Base-by-base conservation (phyloP, 2,329 filamentous ascomycete genomes). In the Botrytis medusae region DNA sequence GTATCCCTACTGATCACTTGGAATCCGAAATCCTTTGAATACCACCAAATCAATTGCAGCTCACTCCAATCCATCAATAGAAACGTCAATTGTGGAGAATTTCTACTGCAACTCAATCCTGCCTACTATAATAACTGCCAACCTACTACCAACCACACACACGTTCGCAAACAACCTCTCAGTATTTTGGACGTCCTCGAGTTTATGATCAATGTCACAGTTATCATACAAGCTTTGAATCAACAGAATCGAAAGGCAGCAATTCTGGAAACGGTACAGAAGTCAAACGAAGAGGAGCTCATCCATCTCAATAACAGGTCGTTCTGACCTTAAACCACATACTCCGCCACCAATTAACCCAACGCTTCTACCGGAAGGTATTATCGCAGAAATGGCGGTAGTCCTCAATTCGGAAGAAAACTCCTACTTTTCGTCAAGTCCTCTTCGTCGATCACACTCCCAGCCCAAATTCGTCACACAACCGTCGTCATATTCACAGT, bases 391-490 rank as follows among this genome's bases (percentile, higher is more conserved):
- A 69, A 81, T 81, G 80, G 80, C 80, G 61, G 78, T 81, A 40
- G 80, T 81, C 63, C 77, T 81, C 54, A 80, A 77, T 74, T 79
- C 87, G 25, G 88, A 90, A 78, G 88, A 91, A 78, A 86, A 83
- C 76, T 84, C 83, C 77, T 87, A 87, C 80, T 91, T 90, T 81
- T 84, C 84, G 62, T 82, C 87, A 25, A 84, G 86, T 67, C 81
- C 85, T 37, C 80, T 91, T 77, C 86, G 86, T 76, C 87, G 89
- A 74, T 90, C 89, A 20, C 87, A 89, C 76, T 91, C 89, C 4
- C 87, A 90, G 77, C 84, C 86, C 69, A 88, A 86, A 77, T 89
- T 91, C 72, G 80, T 83, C 18, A 82, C 85, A 14, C 86, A 86
- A 73, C 83, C 84, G 14, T 84, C 84, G 16, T 84, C 87, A 29